Evolutionary conservation across 495 filamentous ascomycete genomes (phyloP).

Genomic region (Penicillium lagena): DNA sequence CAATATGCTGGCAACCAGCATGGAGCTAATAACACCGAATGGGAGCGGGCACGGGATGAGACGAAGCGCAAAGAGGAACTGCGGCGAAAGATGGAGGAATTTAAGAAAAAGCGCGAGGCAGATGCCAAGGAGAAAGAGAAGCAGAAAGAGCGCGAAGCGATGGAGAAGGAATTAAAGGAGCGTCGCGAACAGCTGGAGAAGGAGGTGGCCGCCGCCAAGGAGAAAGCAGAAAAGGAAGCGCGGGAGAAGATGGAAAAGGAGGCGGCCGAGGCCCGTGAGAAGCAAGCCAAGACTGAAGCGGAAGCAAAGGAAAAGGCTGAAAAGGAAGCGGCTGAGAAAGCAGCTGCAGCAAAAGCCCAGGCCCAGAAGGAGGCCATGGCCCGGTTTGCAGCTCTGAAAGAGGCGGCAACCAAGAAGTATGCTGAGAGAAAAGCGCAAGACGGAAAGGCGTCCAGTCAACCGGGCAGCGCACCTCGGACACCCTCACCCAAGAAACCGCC

Average conservation of each 20-base stretch:
- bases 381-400: constrained; percentile 39
- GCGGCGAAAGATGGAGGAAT: constrained; percentile 58
- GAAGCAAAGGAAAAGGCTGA: constrained; percentile 28
- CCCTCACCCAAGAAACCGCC: constrained; percentile 52
- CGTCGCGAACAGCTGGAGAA: constrained; percentile 44
- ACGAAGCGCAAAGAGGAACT: constrained; percentile 44
- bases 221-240: constrained; percentile 38
- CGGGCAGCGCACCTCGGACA: constrained; percentile 30
- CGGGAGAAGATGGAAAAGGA: constrained; percentile 35
- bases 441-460: constrained; percentile 15
- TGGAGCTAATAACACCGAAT: constrained; percentile 41
- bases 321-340: constrained; percentile 38
- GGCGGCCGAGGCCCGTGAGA: constrained; percentile 25
- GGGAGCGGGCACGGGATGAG: constrained; percentile 70
- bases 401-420: constrained; percentile 38
- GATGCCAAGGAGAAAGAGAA: constrained; percentile 38
- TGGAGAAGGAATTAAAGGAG: constrained; percentile 43
- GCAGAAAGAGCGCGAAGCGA: constrained; percentile 42
- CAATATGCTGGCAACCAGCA: constrained; percentile 19
- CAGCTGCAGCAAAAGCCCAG: constrained; percentile 36
- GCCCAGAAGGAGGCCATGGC: constrained; percentile 43
- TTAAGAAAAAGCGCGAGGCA: constrained; percentile 46
- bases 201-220: constrained; percentile 40
- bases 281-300: constrained; percentile 32
- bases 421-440: constrained; percentile 42